Evolutionary conservation across 2,329 filamentous ascomycete genomes (phyloP).

Genomic region (Colletotrichum sp.): DNA sequence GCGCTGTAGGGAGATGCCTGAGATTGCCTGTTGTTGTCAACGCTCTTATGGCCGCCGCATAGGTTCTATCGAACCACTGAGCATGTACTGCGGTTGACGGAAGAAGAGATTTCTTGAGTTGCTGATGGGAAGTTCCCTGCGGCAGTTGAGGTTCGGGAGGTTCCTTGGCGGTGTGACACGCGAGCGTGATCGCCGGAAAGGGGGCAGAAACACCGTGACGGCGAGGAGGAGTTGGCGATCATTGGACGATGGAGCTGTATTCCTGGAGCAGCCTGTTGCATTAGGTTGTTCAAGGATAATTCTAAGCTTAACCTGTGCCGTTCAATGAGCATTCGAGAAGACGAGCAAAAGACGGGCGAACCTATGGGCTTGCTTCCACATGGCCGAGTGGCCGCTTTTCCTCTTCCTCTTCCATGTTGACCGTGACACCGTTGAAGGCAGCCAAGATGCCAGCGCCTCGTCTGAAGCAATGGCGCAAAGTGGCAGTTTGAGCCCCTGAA

Average conservation of each 20-base stretch:
- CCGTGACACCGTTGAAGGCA: not conserved
- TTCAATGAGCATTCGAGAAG: not conserved
- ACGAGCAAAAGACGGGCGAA: not conserved
- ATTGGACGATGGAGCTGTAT: not conserved
- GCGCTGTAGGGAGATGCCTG: no score
- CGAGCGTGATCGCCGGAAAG: not conserved
- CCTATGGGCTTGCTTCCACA: not conserved
- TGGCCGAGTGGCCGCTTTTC: not conserved
- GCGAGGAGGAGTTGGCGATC: not conserved
- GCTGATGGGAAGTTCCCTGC: not conserved
- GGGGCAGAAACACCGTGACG: not conserved
- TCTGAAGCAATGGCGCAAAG: not conserved
- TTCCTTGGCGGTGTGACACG: slow-evolving; percentile 8
- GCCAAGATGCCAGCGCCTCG: not conserved
- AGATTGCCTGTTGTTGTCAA: no score
- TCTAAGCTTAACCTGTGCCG: not conserved
- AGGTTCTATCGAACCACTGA: no score
- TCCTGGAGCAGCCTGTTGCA: not conserved
- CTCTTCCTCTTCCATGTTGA: not conserved
- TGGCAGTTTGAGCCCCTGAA: not conserved
- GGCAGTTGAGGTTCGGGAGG: not conserved
- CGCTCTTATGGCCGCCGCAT: no score
- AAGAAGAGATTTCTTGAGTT: not conserved
- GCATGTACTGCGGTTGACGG: no score
- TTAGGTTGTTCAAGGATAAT: not conserved